These are phyloP conservation scores for Psilocybe tampanensis DNA, from an alignment of 768 basidiomycete genomes.

Conservation along the genomic window DNA sequence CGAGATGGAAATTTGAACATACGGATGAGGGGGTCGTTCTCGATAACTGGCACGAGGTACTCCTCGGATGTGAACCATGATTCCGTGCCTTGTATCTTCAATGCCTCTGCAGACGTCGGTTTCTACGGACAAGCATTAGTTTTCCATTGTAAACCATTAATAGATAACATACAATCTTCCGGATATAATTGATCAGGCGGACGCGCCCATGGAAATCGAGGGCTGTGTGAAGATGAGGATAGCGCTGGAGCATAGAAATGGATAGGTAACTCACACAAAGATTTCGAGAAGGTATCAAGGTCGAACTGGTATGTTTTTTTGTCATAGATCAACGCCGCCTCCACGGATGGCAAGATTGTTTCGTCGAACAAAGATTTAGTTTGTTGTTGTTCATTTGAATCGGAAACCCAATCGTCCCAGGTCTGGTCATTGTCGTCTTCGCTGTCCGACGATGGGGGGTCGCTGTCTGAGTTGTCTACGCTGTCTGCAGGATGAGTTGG, in stretches of 20 bases:
- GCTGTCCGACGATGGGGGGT: slow-evolving; percentile 13
- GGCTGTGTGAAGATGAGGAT: slow-evolving; percentile 35
- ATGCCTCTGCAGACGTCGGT: slow-evolving; percentile 45
- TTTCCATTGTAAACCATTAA: neutral
- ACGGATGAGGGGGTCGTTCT: slow-evolving; percentile 92
- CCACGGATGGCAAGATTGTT: slow-evolving; percentile 55
- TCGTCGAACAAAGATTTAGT: slow-evolving; percentile 81
- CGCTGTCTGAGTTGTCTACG: slow-evolving; percentile 15
- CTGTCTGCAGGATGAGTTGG: slow-evolving; percentile 26
- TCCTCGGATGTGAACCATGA: slow-evolving; percentile 72
- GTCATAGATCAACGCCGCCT: slow-evolving; percentile 67
- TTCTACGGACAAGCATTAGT: slow-evolving; percentile 43
- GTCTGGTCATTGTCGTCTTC: slow-evolving; percentile 56
- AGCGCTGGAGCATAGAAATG: neutral
- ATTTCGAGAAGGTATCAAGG: slow-evolving; percentile 49
- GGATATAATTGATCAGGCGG: slow-evolving; percentile 85
- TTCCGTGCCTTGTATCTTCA: slow-evolving; percentile 57
- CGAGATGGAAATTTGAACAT: slow-evolving; percentile 33
- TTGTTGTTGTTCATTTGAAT: slow-evolving; percentile 52
- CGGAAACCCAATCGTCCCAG: slow-evolving; percentile 83
- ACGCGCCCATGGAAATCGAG: slow-evolving; percentile 82
- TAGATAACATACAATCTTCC: slow-evolving; percentile 58
- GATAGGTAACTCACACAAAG: slow-evolving; percentile 50
- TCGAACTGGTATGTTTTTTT: slow-evolving; percentile 62
- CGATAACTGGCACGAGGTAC: slow-evolving; percentile 79